These are phyloP conservation scores for Thraustochytrium striatum DNA, from an alignment of 352 stramenopile species.

Conservation along the genomic window DNA sequence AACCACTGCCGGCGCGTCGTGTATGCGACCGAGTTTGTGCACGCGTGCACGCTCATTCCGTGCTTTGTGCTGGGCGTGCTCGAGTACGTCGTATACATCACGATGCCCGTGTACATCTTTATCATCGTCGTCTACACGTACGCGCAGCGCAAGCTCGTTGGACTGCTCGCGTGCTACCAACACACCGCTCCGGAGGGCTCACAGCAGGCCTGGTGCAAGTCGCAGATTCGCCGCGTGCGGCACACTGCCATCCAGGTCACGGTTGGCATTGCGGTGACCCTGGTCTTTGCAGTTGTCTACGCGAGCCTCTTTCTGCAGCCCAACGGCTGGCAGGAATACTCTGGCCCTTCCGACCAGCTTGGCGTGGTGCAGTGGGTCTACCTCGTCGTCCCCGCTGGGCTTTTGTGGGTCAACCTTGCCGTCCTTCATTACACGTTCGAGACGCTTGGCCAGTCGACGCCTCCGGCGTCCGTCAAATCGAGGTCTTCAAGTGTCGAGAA, in stretches of 20 bases:
- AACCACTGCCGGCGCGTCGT: conserved; percentile 1
- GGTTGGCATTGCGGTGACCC: not conserved
- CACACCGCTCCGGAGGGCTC: not conserved
- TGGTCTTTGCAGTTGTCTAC: conserved; percentile 10
- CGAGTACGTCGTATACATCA: conserved; percentile 1
- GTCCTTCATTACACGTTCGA: no score
- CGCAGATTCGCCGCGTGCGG: not conserved
- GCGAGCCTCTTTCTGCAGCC: not conserved
- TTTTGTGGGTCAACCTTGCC: no score
- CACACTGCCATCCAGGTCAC: not conserved
- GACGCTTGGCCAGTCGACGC: no score
- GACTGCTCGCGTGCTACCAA: not conserved
- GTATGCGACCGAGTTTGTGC: not conserved
- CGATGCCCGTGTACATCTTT: conserved; percentile 17
- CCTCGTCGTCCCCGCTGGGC: not conserved
- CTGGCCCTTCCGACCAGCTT: not conserved
- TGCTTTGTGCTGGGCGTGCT: conserved; percentile 18
- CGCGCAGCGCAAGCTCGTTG: conserved; percentile 6
- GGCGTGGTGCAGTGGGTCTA: not conserved
- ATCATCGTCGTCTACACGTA: not conserved
- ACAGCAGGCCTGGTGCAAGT: not conserved
- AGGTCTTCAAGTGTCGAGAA: no score
- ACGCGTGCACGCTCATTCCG: not conserved
- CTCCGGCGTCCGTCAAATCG: no score
- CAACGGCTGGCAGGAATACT: not conserved